Evolutionary conservation across 768 basidiomycete species (phyloP).

Genomic region (Pilatotrama ljubarskyi): DNA sequence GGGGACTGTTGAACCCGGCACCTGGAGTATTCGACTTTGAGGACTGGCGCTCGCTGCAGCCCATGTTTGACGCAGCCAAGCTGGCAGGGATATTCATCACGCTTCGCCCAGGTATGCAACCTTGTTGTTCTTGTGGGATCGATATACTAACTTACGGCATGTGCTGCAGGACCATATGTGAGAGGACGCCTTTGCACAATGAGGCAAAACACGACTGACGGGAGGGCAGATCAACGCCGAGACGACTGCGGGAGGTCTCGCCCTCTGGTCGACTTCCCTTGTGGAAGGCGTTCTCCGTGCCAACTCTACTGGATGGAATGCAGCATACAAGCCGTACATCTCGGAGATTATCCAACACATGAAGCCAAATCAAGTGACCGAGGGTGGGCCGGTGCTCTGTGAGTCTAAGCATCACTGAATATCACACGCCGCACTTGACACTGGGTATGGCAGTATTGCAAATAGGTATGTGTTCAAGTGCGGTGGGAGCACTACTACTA

Average conservation of each 20-base stretch:
- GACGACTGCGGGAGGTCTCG: slow-evolving; percentile 74
- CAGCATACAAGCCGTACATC: slow-evolving; percentile 74
- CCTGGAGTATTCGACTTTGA: slow-evolving; percentile 73
- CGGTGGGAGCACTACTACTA: slow-evolving; percentile 21
- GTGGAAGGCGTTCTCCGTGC: slow-evolving; percentile 68
- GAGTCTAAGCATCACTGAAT: slow-evolving; percentile 21
- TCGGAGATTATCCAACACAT: slow-evolving; percentile 61
- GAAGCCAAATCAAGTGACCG: slow-evolving; percentile 63
- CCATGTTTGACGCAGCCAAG: slow-evolving; percentile 73
- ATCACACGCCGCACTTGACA: neutral
- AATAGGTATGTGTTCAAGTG: slow-evolving; percentile 50
- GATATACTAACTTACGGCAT: neutral
- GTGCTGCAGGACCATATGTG: slow-evolving; percentile 32
- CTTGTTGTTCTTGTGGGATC: too few species aligned
- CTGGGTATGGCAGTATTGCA: slow-evolving; percentile 46
- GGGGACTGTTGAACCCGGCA: slow-evolving; percentile 73
- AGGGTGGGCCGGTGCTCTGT: slow-evolving; percentile 78
- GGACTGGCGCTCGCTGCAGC: slow-evolving; percentile 66
- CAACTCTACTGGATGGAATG: slow-evolving; percentile 66
- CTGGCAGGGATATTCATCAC: slow-evolving; percentile 77
- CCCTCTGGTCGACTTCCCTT: slow-evolving; percentile 68
- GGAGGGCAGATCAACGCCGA: slow-evolving; percentile 72
- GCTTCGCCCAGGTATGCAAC: slow-evolving; percentile 64
- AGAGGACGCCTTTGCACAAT: neutral
- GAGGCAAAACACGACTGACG: too few species aligned